These are phyloP conservation scores for Cymodocea nodosa DNA, from an alignment of 116 monocot species.

Conservation along the genomic window DNA sequence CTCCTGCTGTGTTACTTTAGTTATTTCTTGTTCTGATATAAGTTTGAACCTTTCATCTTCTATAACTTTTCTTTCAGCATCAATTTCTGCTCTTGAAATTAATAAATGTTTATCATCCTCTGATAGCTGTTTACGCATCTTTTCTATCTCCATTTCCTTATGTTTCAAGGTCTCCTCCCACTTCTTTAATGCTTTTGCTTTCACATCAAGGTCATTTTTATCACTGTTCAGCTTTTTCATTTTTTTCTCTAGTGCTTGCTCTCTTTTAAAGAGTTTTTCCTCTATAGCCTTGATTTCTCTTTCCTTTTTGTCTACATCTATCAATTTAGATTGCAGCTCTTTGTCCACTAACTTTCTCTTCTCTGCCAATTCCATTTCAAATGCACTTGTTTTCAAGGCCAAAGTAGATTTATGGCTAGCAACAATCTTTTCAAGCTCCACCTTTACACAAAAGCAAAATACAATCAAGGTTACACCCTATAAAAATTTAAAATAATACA, in stretches of 20 bases:
- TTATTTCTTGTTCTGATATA: constrained; percentile 34
- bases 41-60: constrained; percentile 37
- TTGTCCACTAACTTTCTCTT: constrained; percentile 42
- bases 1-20: constrained; percentile 56
- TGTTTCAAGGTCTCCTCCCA: constrained; percentile 47
- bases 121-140: constrained; percentile 31
- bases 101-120: constrained; percentile 29
- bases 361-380: constrained; percentile 55
- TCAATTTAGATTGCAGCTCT: constrained; percentile 39
- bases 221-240: constrained; percentile 38
- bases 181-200: constrained; percentile 53
- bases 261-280: constrained; percentile 46
- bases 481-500: too few relatives aligned
- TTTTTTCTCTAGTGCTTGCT: constrained; percentile 41
- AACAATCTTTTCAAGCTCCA: constrained; percentile 75
- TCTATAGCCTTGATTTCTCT: constrained; percentile 31
- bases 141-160: constrained; percentile 39
- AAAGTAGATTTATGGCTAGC: constrained; percentile 53
- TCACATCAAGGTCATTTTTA: constrained; percentile 46
- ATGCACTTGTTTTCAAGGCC: constrained; percentile 47
- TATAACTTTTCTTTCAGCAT: constrained; percentile 29
- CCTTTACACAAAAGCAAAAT: constrained; percentile 18
- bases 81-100: constrained; percentile 33
- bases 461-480: neutral
- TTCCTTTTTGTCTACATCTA: constrained; percentile 31